Evolutionary conservation across 495 filamentous ascomycete genomes (phyloP).

Genomic region (Wilcoxina mikolae): DNA sequence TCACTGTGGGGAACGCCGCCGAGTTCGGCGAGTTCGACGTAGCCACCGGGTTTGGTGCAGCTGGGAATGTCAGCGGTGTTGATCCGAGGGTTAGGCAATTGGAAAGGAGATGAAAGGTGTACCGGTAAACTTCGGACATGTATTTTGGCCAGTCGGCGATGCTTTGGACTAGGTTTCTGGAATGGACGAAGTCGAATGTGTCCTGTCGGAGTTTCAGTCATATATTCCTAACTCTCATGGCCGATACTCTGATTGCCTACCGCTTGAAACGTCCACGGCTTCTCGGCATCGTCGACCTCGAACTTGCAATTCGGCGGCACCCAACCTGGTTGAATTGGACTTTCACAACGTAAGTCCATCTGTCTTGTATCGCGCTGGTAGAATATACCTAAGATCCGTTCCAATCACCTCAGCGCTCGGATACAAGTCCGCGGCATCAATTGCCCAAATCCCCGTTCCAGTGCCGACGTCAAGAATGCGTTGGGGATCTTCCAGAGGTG

Average conservation of each 20-base stretch:
- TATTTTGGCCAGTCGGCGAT: constrained; percentile 20
- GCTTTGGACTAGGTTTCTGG: constrained; percentile 28
- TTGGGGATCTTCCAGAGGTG: not conserved
- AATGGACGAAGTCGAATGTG: constrained; percentile 33
- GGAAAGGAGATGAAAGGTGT: no score
- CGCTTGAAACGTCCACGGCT: constrained; percentile 29
- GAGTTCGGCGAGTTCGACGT: not conserved
- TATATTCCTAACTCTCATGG: not conserved
- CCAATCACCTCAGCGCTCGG: constrained; percentile 29
- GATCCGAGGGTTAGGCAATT: constrained; percentile 23
- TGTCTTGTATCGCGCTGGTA: no score
- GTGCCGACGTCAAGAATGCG: not conserved
- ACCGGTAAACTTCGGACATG: constrained; percentile 4
- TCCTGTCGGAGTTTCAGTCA: not conserved
- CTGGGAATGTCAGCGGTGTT: no score
- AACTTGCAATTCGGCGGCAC: constrained; percentile 24
- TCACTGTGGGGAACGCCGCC: not conserved
- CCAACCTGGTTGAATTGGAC: constrained; percentile 10
- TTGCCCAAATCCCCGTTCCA: no score
- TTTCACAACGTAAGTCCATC: no score
- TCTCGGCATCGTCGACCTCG: constrained; percentile 37
- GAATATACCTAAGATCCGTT: constrained; percentile 53
- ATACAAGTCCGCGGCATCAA: constrained; percentile 31
- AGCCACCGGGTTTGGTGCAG: constrained; percentile 32
- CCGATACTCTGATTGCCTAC: constrained; percentile 1